Base-by-base conservation (phyloP, 768 basidiomycete genomes). In the Russula olivacea region DNA sequence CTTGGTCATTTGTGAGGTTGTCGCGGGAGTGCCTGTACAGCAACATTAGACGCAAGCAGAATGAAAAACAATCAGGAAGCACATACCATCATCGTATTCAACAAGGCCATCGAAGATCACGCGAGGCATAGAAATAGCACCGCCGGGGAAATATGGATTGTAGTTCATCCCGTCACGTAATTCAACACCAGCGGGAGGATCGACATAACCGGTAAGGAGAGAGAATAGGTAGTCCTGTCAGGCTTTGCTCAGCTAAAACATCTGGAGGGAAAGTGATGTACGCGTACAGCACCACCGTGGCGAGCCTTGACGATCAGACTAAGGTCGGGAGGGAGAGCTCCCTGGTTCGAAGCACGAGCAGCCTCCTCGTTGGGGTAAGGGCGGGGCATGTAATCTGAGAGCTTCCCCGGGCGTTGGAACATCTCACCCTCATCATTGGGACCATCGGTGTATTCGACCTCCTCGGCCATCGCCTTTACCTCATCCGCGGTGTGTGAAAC, bases 351-450 rank as follows among this genome's bases (percentile, higher is more conserved):
- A 61, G 96, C 89, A 69, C 97, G 84, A 55, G 97, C 93, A 68
- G 97, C 96, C 80, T 98, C 93, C 68, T 98, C 96, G 72, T 99
- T 99, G 68, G 95, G 85, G 78, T 99, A 99, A 48, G 97, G 93
- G 51, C 81, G 73, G 59, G 96, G 97, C 81, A 99, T 80, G 77
- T 98, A 98, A 75, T 99, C 97, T 43, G 97, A 86, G 62, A 98
- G 88, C 77, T 99, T 99, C 76, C 97, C 97, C 14, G 97, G 97
- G 59, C 97, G 83, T 78, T 93, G 86, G 84, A 98, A 99, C 95
- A 97, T 98, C 77, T 98, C 93, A 68, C 97, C 97, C 68, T 89
- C 79, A 68, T 87, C 87, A 74, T 98, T 85, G 54, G 97, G 97
- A 40, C 97, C 97, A 72, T 99, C 97, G 71, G 85, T 82, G 76